Evolutionary conservation across 2,329 filamentous ascomycete species (phyloP).

Genomic region (Alternaria panax): DNA sequence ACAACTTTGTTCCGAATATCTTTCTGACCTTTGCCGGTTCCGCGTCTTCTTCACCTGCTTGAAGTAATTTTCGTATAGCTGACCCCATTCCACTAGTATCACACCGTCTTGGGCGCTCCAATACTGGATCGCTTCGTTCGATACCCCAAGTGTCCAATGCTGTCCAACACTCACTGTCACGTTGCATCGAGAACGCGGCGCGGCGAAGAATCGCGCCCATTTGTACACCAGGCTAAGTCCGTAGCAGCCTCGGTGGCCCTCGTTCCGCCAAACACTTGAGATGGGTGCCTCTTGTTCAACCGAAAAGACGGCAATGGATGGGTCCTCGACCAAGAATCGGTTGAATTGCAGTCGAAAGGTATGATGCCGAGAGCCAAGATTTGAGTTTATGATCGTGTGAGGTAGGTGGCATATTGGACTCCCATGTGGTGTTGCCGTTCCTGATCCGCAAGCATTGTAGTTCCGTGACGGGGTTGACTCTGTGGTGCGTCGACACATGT

Average conservation of each 20-base stretch:
- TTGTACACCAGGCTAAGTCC: neutral
- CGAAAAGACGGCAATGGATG: slow-evolving; percentile 20
- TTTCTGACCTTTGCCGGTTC: neutral
- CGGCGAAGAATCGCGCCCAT: slow-evolving; percentile 5
- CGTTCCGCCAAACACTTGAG: slow-evolving; percentile 4
- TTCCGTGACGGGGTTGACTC: neutral
- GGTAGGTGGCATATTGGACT: slow-evolving; percentile 11
- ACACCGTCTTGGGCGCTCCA: slow-evolving; percentile 13
- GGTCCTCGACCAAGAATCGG: slow-evolving; percentile 16
- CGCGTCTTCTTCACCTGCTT: slow-evolving; percentile 3
- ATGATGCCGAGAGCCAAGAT: slow-evolving; percentile 11
- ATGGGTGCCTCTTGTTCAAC: slow-evolving; percentile 10
- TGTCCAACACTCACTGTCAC: slow-evolving; percentile 12
- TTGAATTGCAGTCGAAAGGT: slow-evolving; percentile 13
- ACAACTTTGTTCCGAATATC: neutral
- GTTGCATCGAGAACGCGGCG: slow-evolving; percentile 1
- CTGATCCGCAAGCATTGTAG: slow-evolving; percentile 5
- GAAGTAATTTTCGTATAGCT: slow-evolving; percentile 15
- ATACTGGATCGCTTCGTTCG: slow-evolving; percentile 5
- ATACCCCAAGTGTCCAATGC: slow-evolving; percentile 15
- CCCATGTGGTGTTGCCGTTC: neutral
- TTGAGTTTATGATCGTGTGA: slow-evolving; percentile 15
- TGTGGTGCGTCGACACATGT: neutral
- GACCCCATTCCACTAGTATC: slow-evolving; percentile 17
- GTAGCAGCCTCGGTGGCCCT: neutral